phyloP scores from a whole-genome alignment of 1,284 basidiomycete species.

The Tilletia indica region DNA sequence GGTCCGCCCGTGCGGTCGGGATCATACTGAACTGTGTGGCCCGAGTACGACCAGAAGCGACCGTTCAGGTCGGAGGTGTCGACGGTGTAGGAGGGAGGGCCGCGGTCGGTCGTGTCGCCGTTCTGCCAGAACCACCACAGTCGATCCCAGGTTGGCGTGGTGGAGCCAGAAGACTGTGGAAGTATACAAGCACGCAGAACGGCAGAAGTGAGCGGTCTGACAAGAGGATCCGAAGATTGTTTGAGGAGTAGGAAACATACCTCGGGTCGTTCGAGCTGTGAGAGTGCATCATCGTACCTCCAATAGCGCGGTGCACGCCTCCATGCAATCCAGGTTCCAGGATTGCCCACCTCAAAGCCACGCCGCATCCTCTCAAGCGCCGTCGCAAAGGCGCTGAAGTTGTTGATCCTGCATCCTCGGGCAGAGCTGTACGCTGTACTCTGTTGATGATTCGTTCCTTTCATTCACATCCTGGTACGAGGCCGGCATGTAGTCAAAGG shows the following conservation, averaged over 20 bases:
- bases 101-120: background rate
- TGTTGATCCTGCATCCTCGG: background rate
- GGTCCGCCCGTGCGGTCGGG: constrained; percentile 1
- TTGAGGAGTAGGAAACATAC: too few relatives aligned
- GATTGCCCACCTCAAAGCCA: background rate
- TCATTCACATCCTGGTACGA: background rate
- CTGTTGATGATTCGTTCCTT: background rate
- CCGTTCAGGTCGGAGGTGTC: constrained; percentile 17
- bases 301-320: background rate
- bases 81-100: background rate
- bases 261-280: background rate
- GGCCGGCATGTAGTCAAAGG: background rate
- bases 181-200: background rate
- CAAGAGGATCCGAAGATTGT: too few relatives aligned
- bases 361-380: background rate
- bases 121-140: constrained; percentile 27
- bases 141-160: constrained; percentile 25
- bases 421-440: background rate
- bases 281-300: background rate
- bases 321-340: background rate
- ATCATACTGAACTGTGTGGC: constrained; percentile 3
- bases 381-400: background rate
- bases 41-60: constrained; percentile 1
- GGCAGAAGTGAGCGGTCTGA: background rate
- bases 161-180: constrained; percentile 24